Evolutionary conservation across 176 grass and related monocot species (phyloP).

Genomic region (Juncus effusus): DNA sequence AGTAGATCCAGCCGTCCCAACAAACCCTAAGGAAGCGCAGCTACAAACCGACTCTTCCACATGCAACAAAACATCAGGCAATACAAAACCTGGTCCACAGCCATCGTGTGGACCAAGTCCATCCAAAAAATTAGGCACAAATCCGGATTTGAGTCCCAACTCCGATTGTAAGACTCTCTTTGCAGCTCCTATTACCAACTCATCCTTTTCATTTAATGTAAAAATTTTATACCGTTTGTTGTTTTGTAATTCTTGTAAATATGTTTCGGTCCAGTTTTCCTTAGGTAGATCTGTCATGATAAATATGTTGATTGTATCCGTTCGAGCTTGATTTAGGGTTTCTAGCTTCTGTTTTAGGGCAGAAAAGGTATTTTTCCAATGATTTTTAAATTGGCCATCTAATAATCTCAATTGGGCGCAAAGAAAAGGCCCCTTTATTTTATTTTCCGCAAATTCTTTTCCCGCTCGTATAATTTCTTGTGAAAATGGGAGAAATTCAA

Average conservation of each 20-base stretch:
- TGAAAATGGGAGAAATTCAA: conserved; percentile 77
- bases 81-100: conserved; percentile 38
- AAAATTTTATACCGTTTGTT: conserved; percentile 52
- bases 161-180: conserved; percentile 74
- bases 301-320: conserved; percentile 57
- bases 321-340: conserved; percentile 30
- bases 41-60: conserved; percentile 83
- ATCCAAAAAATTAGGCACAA: conserved; percentile 45
- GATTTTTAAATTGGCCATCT: conserved; percentile 98
- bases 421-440: conserved; percentile 69
- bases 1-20: conserved; percentile 89
- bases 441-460: conserved; percentile 58
- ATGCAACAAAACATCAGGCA: conserved; percentile 74
- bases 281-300: conserved; percentile 92
- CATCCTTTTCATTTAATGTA: conserved; percentile 62
- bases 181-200: conserved; percentile 51
- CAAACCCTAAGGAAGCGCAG: conserved; percentile 90
- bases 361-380: conserved; percentile 89
- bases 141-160: conserved; percentile 67
- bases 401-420: conserved; percentile 86
- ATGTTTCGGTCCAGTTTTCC: conserved; percentile 69
- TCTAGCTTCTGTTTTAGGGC: conserved; percentile 73
- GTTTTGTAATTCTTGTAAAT: conserved; percentile 62
- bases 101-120: conserved; percentile 18
- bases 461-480: conserved; percentile 78